These are phyloP conservation scores for Alternaria infectoria DNA, from an alignment of 2,329 filamentous ascomycete genomes.

Conservation along the genomic window DNA sequence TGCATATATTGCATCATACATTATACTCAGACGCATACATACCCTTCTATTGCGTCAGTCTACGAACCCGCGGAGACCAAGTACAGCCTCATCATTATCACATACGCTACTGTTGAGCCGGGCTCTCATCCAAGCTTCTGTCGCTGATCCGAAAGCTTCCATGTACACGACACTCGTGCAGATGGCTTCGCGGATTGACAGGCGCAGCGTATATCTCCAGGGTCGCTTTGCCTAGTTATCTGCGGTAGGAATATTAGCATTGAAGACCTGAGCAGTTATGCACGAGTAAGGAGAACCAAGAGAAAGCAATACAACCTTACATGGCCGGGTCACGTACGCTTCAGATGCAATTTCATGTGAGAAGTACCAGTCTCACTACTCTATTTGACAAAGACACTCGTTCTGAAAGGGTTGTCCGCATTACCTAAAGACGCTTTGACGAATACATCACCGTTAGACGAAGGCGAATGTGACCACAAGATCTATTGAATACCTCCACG, in stretches of 20 bases:
- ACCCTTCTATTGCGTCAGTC: background rate
- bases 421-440: background rate
- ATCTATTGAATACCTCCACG: background rate
- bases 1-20: background rate
- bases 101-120: background rate
- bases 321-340: background rate
- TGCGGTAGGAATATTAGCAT: background rate
- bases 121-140: background rate
- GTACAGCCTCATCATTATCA: background rate
- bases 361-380: background rate
- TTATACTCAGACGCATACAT: background rate
- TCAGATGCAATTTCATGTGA: background rate
- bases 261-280: background rate
- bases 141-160: background rate
- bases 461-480: background rate
- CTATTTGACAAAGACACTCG: background rate
- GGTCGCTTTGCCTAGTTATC: background rate
- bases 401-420: background rate
- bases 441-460: background rate
- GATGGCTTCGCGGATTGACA: background rate
- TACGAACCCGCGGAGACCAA: background rate
- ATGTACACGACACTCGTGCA: background rate
- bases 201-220: background rate
- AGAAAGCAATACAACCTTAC: background rate
- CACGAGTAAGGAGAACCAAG: background rate